A percentile compares a stretch with the other conserved stretches of the same genome.
These are phyloP conservation scores for Amylocystis lapponica DNA, from an alignment of 768 basidiomycete species.

Conservation along the genomic window DNA sequence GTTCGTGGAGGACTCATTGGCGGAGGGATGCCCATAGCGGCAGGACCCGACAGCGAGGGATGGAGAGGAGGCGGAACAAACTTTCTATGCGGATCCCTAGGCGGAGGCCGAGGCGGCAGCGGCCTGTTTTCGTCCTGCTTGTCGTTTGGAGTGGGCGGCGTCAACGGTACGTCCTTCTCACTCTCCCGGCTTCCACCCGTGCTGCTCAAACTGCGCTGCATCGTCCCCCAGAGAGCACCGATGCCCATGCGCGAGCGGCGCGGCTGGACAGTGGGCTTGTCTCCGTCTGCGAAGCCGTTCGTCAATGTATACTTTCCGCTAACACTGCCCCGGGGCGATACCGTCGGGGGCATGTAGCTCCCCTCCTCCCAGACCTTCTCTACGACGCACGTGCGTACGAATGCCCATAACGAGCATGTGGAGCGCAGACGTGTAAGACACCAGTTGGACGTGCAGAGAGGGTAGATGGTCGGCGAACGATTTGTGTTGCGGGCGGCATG, in stretches of 20 bases:
- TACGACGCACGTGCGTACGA: slow-evolving; percentile 73
- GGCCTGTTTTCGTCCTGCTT: slow-evolving; percentile 9
- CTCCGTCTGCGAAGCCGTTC: slow-evolving; percentile 4
- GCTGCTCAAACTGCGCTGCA: slow-evolving; percentile 22
- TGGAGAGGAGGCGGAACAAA: slow-evolving; percentile 14
- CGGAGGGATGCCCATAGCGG: slow-evolving; percentile 24
- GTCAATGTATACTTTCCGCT: slow-evolving; percentile 13
- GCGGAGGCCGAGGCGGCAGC: slow-evolving; percentile 16
- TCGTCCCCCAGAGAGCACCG: slow-evolving; percentile 23
- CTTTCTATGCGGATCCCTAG: slow-evolving; percentile 4
- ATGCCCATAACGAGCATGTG: slow-evolving; percentile 90
- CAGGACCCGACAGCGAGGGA: slow-evolving; percentile 9
- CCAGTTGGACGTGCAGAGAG: slow-evolving; percentile 82
- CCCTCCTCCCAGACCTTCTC: slow-evolving; percentile 91
- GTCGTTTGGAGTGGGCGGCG: slow-evolving; percentile 6
- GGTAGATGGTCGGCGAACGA: slow-evolving; percentile 52
- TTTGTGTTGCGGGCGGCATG: slow-evolving; percentile 16
- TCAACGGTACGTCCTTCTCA: too few relatives aligned
- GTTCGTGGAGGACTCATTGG: too few relatives aligned
- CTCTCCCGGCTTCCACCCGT: slow-evolving; percentile 8
- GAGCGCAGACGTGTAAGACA: slow-evolving; percentile 76
- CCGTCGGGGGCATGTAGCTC: slow-evolving; percentile 26
- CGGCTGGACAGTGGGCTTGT: slow-evolving; percentile 7
- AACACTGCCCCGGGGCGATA: not conserved
- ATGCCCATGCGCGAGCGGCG: slow-evolving; percentile 20